Conservation (phyloP, 345 rosid species). For the Gossypium australe region DNA sequence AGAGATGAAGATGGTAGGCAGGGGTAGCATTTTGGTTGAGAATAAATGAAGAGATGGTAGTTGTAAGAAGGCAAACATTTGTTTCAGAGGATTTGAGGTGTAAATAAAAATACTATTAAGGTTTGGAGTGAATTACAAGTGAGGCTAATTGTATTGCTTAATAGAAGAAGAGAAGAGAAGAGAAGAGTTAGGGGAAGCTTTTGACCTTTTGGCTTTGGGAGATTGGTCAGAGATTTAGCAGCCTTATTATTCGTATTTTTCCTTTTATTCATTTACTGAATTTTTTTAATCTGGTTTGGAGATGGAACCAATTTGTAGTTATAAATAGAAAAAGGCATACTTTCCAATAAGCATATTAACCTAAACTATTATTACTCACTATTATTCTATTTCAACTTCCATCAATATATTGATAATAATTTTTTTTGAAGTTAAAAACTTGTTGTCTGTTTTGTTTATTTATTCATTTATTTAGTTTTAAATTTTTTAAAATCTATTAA, state of each 20-base stretch:
- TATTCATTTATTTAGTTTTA: no score
- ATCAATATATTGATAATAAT: no score
- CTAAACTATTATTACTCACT: no score
- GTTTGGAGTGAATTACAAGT: constrained; percentile 12
- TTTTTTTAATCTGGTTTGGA: neutral
- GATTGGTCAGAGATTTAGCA: constrained; percentile 20
- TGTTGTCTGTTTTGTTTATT: no score
- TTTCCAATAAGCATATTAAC: no score
- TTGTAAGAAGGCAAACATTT: neutral
- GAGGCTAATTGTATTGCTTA: neutral
- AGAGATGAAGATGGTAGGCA: neutral
- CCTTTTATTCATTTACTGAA: neutral
- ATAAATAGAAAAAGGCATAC: no score
- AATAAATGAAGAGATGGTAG: neutral
- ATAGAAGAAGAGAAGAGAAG: constrained; percentile 9
- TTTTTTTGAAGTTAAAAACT: no score
- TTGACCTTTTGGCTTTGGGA: constrained; percentile 27
- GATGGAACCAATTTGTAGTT: neutral
- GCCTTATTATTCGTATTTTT: constrained; percentile 7
- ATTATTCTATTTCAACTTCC: no score
- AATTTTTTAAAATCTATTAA: no score
- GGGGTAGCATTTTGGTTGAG: constrained; percentile 3
- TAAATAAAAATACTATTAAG: neutral
- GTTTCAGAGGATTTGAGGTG: neutral
- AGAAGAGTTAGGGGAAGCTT: constrained; percentile 18